Percentiles rank a stretch among this genome's conserved stretches.
phyloP scores from a whole-genome alignment of 2,329 filamentous ascomycete species.

The Mycogone perniciosa region DNA sequence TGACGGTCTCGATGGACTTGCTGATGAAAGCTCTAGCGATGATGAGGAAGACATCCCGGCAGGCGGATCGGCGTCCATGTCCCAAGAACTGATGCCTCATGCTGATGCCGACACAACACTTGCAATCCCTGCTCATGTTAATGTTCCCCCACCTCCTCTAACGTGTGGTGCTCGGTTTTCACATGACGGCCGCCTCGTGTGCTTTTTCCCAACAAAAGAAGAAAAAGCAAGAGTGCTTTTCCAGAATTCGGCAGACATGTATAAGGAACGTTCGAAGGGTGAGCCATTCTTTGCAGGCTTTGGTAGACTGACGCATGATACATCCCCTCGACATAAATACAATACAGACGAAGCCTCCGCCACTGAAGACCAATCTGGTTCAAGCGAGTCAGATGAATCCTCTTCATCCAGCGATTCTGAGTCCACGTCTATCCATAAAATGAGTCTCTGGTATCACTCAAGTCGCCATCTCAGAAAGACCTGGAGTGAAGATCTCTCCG shows the following conservation, averaged over 20 bases:
- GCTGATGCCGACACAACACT: constrained; percentile 48
- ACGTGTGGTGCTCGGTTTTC: constrained; percentile 57
- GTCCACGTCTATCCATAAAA: constrained; percentile 55
- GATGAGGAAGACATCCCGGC: constrained; percentile 56
- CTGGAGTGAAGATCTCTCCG: constrained; percentile 50
- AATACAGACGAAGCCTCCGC: constrained; percentile 44
- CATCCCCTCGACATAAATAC: constrained; percentile 40
- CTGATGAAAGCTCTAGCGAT: constrained; percentile 78
- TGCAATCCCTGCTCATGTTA: constrained; percentile 43
- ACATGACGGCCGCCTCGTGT: constrained; percentile 55
- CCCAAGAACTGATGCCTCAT: constrained; percentile 52
- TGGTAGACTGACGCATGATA: constrained; percentile 47
- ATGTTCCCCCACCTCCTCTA: constrained; percentile 50
- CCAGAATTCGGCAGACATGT: constrained; percentile 39
- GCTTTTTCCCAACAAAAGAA: constrained; percentile 65
- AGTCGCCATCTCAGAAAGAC: constrained; percentile 47
- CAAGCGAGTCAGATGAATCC: constrained; percentile 42
- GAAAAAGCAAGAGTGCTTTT: constrained; percentile 49
- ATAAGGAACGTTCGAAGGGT: constrained; percentile 43
- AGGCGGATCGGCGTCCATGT: constrained; percentile 52
- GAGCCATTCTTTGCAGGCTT: constrained; percentile 54
- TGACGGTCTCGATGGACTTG: constrained; percentile 48
- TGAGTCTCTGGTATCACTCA: constrained; percentile 51
- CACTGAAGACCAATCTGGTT: constrained; percentile 45
- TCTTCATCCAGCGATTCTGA: constrained; percentile 55